Conservation (phyloP, 2,329 filamentous ascomycete species). For the Meredithiella fracta region DNA sequence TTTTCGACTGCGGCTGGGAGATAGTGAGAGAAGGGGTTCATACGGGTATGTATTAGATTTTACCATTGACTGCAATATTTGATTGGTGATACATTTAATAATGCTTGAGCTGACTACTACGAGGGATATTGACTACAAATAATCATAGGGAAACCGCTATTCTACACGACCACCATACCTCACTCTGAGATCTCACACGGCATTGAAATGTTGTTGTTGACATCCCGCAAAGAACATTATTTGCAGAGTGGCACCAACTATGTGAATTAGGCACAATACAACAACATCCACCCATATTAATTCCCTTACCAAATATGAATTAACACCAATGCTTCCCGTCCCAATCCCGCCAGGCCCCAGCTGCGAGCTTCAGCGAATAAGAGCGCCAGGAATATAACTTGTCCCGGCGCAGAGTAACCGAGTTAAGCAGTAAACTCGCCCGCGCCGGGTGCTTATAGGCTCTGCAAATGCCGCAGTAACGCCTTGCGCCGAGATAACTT, state of each 20-base stretch:
- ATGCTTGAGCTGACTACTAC: too few species aligned
- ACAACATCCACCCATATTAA: too few species aligned
- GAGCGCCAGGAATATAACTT: not conserved
- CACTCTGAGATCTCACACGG: not conserved
- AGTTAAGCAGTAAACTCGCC: not conserved
- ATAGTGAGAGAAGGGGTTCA: too few species aligned
- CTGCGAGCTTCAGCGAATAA: not conserved
- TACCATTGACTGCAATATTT: too few species aligned
- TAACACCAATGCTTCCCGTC: not conserved
- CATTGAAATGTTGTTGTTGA: not conserved
- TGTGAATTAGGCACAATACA: too few species aligned
- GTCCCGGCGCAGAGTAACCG: not conserved
- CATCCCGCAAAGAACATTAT: not conserved
- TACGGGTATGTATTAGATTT: too few species aligned
- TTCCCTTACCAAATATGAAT: too few species aligned
- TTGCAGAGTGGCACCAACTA: not conserved
- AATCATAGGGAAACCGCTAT: not conserved
- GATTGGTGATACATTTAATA: too few species aligned
- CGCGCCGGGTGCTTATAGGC: not conserved
- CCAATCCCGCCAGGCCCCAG: not conserved
- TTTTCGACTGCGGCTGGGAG: not conserved
- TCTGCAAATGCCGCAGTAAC: slow-evolving; percentile 11
- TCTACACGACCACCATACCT: not conserved
- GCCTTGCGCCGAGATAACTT: slow-evolving; percentile 14
- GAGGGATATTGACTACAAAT: too few species aligned